Conservation (phyloP, 2,329 filamentous ascomycete species). For the Verticillium nonalfalfae region DNA sequence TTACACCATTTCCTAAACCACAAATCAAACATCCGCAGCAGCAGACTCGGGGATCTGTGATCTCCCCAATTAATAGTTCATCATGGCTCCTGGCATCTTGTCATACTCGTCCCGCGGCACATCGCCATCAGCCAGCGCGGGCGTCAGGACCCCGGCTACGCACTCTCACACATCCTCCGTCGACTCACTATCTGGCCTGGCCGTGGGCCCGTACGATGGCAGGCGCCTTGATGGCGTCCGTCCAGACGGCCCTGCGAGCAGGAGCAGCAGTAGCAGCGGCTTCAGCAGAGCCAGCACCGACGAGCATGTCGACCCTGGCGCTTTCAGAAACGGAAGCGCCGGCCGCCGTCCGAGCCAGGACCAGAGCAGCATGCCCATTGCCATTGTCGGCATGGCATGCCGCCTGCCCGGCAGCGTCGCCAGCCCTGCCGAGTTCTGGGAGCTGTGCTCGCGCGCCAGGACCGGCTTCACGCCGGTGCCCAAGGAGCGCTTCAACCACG, state of each 20-base stretch:
- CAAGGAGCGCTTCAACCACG: constrained; percentile 38
- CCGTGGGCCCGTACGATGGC: constrained; percentile 10
- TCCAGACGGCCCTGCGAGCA: not conserved
- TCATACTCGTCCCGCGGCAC: constrained; percentile 12
- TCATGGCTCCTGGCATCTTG: constrained; percentile 11
- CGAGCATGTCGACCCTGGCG: not conserved
- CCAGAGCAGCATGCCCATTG: constrained; percentile 27
- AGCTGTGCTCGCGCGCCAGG: constrained; percentile 10
- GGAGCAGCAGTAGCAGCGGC: not conserved
- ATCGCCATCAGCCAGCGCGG: constrained; percentile 12
- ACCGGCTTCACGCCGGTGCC: constrained; percentile 25
- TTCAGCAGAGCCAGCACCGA: no score
- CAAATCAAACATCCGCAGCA: not conserved
- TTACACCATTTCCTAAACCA: not conserved
- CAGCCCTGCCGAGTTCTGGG: constrained; percentile 37
- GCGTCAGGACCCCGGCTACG: constrained; percentile 10
- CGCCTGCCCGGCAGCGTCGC: constrained; percentile 36
- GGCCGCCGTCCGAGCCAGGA: not conserved
- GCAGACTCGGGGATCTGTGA: constrained; percentile 7
- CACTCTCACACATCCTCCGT: constrained; percentile 10
- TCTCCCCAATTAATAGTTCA: constrained; percentile 3
- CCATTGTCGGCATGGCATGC: constrained; percentile 41
- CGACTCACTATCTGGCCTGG: constrained; percentile 9
- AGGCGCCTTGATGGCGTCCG: constrained; percentile 7
- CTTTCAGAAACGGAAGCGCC: not conserved